Percentiles rank a stretch among this genome's conserved stretches.
Evolutionary conservation across 805 yeast genomes (phyloP).

Genomic region (Sugiyamaella americana): DNA sequence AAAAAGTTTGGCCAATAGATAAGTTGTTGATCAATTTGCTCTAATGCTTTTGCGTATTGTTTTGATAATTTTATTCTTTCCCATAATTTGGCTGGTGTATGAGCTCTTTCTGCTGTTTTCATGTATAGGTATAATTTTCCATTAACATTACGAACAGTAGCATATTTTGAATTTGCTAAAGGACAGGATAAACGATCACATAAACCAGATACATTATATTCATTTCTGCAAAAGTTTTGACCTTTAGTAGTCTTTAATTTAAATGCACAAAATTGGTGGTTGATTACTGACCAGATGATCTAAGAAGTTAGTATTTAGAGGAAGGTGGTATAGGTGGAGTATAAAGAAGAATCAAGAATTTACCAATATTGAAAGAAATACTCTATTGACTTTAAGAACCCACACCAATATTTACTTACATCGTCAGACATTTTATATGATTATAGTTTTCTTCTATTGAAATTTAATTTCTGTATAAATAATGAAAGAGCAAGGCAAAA

Average conservation of each 20-base stretch:
- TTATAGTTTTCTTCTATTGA: too few relatives aligned
- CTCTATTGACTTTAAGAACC: too few relatives aligned
- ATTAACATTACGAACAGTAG: constrained; percentile 33
- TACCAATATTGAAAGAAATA: too few relatives aligned
- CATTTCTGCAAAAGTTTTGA: constrained; percentile 92
- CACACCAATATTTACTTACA: too few relatives aligned
- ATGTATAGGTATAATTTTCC: constrained; percentile 51
- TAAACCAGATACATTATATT: constrained; percentile 90
- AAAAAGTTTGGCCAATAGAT: constrained; percentile 90
- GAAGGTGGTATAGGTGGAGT: too few relatives aligned
- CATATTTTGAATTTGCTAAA: constrained; percentile 57
- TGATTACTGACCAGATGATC: constrained; percentile 95
- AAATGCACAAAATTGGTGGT: constrained; percentile 92
- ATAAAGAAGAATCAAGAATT: too few relatives aligned
- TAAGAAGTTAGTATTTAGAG: constrained; percentile 38
- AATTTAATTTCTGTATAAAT: too few relatives aligned
- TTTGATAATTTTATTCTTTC: constrained; percentile 86
- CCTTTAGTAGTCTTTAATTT: constrained; percentile 83
- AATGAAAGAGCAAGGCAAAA: too few relatives aligned
- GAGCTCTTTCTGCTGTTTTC: constrained; percentile 97
- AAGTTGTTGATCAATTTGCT: constrained; percentile 81
- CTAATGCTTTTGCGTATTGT: constrained; percentile 80
- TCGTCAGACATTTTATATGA: too few relatives aligned
- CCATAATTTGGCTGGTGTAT: constrained; percentile 91
- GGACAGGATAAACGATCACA: constrained; percentile 95